These are phyloP conservation scores for Salicornia ramosissima DNA, from an alignment of 148 eudicot species.

Conservation along the genomic window DNA sequence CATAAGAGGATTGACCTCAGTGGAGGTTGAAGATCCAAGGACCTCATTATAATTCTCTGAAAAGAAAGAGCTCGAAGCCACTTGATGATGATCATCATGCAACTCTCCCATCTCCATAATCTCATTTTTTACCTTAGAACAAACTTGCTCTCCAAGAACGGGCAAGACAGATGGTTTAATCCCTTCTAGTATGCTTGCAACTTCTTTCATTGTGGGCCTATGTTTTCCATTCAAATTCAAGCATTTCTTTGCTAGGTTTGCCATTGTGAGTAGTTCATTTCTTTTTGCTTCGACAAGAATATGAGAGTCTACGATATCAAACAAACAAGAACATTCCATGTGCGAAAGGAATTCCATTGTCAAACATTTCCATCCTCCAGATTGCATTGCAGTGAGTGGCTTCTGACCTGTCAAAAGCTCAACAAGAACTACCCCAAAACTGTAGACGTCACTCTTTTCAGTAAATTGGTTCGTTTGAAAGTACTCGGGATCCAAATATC, in stretches of 20 bases:
- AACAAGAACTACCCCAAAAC: constrained; percentile 22
- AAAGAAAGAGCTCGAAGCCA: constrained; percentile 18
- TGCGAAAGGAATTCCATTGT: too few species aligned
- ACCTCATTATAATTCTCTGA: background rate
- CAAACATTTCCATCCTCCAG: constrained; percentile 9
- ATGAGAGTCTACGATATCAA: too few species aligned
- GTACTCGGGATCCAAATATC: constrained; percentile 22
- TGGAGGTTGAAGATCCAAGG: background rate
- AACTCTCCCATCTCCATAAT: background rate
- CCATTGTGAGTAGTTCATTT: constrained; percentile 9
- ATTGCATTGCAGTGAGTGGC: background rate
- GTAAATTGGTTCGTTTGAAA: constrained; percentile 18
- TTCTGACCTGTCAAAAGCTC: constrained; percentile 22
- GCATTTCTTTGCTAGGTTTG: constrained; percentile 12
- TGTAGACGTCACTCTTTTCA: too few species aligned
- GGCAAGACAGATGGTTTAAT: background rate
- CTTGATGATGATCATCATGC: background rate
- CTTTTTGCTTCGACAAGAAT: constrained; percentile 9
- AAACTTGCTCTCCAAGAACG: background rate
- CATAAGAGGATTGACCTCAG: too few species aligned
- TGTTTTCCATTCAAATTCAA: constrained; percentile 16
- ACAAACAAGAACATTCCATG: too few species aligned
- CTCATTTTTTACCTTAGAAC: background rate
- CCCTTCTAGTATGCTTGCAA: too few species aligned
- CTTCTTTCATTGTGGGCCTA: constrained; percentile 25